These are phyloP conservation scores for Fusarium sp. DNA, from an alignment of 2,329 filamentous ascomycete genomes.

Conservation along the genomic window DNA sequence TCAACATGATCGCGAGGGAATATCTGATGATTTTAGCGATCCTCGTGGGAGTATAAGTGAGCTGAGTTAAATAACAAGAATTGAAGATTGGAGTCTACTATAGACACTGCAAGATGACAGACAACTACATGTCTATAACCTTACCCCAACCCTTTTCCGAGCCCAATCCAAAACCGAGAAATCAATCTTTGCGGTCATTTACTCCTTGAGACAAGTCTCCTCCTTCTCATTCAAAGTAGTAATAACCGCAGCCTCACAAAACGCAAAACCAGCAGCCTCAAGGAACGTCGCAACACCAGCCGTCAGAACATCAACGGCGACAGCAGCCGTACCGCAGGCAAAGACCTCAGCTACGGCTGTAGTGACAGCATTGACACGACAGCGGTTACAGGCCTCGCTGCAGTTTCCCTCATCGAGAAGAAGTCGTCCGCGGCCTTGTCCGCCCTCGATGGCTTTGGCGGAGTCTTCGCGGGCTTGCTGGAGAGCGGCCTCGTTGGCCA, in stretches of 20 bases:
- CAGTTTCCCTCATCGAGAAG: neutral
- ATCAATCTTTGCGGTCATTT: fast-evolving
- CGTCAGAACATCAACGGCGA: neutral
- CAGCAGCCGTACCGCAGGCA: too few relatives aligned
- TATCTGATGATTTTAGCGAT: too few relatives aligned
- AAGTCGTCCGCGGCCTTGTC: neutral
- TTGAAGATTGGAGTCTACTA: too few relatives aligned
- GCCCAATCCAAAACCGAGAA: fast-evolving
- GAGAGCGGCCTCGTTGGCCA: neutral
- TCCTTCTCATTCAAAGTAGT: neutral
- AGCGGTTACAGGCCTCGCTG: neutral
- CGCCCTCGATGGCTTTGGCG: neutral
- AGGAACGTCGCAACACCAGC: neutral
- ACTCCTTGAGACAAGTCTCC: neutral
- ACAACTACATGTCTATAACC: neutral
- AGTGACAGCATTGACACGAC: fast-evolving
- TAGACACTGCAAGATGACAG: neutral
- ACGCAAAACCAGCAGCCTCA: neutral
- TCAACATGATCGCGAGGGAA: neutral
- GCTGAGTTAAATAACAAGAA: too few relatives aligned
- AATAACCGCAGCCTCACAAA: neutral
- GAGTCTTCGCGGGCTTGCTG: neutral
- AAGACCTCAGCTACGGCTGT: neutral
- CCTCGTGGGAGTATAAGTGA: too few relatives aligned
- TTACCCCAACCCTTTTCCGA: fast-evolving